These are phyloP conservation scores for Camellia lanceoleosa DNA, from an alignment of 148 eudicot species.

Conservation along the genomic window DNA sequence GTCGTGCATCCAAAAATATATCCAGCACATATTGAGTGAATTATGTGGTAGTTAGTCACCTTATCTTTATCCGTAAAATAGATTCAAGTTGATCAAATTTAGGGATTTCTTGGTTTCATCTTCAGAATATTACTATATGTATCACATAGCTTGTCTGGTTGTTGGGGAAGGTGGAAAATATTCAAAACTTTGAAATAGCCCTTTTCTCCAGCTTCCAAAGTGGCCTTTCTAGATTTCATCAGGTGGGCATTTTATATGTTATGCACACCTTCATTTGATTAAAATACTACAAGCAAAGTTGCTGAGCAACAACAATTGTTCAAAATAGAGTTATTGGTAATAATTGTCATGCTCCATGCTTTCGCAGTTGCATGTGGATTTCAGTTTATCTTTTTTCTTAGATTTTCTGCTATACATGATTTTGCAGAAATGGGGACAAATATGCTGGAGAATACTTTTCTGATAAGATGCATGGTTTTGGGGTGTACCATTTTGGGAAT, in stretches of 20 bases:
- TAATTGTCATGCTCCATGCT: not conserved
- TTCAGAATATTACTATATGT: not conserved
- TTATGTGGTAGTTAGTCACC: too few relatives aligned
- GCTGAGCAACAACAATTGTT: not conserved
- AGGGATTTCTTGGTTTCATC: not conserved
- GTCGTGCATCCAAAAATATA: not conserved
- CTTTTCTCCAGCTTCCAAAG: too few relatives aligned
- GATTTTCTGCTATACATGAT: not conserved
- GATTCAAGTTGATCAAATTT: too few relatives aligned
- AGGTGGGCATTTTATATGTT: too few relatives aligned
- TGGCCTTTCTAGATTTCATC: too few relatives aligned
- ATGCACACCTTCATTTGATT: not conserved
- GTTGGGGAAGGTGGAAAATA: too few relatives aligned
- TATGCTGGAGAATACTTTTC: constrained; percentile 53
- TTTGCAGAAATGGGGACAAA: constrained; percentile 42
- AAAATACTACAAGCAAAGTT: not conserved
- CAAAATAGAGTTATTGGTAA: too few relatives aligned
- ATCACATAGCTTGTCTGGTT: not conserved
- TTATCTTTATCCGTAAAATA: too few relatives aligned
- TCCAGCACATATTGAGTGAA: not conserved
- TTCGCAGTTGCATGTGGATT: not conserved
- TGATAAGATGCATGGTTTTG: constrained; percentile 53
- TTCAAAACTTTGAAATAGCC: too few relatives aligned
- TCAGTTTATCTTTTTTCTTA: not conserved
- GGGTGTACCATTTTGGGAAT: constrained; percentile 41